Percentiles rank a stretch among this genome's conserved stretches.
Conservation (phyloP, 108 stramenopile genomes). For the Fragilariopsis cylindrus region DNA sequence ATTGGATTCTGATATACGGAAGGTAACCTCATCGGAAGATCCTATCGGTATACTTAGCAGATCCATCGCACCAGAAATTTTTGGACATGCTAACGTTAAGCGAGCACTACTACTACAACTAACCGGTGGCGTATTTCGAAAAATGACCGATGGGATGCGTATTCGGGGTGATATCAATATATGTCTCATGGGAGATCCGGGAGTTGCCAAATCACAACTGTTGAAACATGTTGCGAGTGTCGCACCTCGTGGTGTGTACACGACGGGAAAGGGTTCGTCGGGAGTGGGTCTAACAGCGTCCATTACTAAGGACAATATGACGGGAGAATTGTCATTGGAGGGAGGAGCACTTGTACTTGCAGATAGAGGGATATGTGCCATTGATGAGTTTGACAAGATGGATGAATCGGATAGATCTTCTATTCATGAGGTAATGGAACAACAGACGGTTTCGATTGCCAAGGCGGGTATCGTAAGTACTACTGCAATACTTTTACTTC, state of each 20-base stretch:
- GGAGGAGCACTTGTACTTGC: constrained; percentile 99
- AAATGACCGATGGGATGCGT: constrained; percentile 92
- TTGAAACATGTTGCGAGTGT: constrained; percentile 94
- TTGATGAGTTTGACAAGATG: constrained; percentile 99
- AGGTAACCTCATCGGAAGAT: constrained; percentile 67
- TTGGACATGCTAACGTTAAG: constrained; percentile 98
- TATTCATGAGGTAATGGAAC: constrained; percentile 99
- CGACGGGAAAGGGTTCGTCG: constrained; percentile 97
- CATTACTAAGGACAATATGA: constrained; percentile 90
- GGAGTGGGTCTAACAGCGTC: constrained; percentile 99
- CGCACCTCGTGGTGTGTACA: constrained; percentile 98
- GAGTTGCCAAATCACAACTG: constrained; percentile 98
- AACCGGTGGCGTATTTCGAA: constrained; percentile 92
- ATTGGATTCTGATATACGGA: constrained; percentile 57
- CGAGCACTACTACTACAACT: constrained; percentile 93
- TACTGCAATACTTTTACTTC: background rate
- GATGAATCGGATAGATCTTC: constrained; percentile 96
- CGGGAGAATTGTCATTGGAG: constrained; percentile 97
- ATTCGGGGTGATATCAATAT: constrained; percentile 98
- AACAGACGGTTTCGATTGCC: constrained; percentile 97
- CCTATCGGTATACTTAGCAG: constrained; percentile 77
- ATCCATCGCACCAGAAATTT: constrained; percentile 97
- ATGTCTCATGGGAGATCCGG: constrained; percentile 99
- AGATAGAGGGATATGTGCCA: constrained; percentile 97
- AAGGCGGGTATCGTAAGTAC: constrained; percentile 95